These are phyloP conservation scores for Pseudocercospora pini-densiflorae DNA, from an alignment of 2,329 filamentous ascomycete species.

Conservation along the genomic window DNA sequence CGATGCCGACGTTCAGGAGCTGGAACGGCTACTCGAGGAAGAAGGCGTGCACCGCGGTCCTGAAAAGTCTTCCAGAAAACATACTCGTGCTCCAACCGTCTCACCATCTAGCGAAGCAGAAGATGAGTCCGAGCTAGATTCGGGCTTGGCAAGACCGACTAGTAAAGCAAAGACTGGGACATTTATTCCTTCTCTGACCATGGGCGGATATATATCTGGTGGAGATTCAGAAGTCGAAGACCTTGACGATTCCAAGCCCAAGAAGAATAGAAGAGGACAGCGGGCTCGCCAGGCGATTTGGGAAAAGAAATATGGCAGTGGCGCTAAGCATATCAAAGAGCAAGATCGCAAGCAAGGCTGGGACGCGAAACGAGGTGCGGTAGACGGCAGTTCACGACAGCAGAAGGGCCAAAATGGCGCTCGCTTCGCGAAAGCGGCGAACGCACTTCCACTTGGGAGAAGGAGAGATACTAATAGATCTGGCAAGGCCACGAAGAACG, in stretches of 20 bases:
- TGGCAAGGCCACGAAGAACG: constrained; percentile 26
- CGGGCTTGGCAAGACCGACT: constrained; percentile 31
- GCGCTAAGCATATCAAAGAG: constrained; percentile 68
- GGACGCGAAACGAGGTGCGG: constrained; percentile 63
- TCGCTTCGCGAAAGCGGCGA: constrained; percentile 27
- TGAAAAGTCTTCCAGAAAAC: neutral
- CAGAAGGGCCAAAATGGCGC: constrained; percentile 13
- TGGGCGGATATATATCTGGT: constrained; percentile 78
- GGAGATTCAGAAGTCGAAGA: constrained; percentile 70
- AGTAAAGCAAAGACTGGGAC: constrained; percentile 51
- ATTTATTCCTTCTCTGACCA: constrained; percentile 75
- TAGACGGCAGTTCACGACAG: constrained; percentile 29
- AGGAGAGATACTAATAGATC: neutral
- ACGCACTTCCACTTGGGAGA: constrained; percentile 24
- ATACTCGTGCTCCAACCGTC: constrained; percentile 27
- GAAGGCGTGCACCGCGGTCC: constrained; percentile 27
- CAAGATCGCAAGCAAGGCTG: constrained; percentile 58
- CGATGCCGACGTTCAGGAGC: constrained; percentile 31
- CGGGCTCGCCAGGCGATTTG: constrained; percentile 77
- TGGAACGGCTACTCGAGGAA: constrained; percentile 32
- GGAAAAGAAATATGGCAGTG: constrained; percentile 77
- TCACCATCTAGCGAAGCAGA: constrained; percentile 29
- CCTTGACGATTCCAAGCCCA: constrained; percentile 54
- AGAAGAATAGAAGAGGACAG: constrained; percentile 78
- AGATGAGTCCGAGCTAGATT: constrained; percentile 31